Conservation (phyloP, 129 eudicot species). For the Lactuca saligna region DNA sequence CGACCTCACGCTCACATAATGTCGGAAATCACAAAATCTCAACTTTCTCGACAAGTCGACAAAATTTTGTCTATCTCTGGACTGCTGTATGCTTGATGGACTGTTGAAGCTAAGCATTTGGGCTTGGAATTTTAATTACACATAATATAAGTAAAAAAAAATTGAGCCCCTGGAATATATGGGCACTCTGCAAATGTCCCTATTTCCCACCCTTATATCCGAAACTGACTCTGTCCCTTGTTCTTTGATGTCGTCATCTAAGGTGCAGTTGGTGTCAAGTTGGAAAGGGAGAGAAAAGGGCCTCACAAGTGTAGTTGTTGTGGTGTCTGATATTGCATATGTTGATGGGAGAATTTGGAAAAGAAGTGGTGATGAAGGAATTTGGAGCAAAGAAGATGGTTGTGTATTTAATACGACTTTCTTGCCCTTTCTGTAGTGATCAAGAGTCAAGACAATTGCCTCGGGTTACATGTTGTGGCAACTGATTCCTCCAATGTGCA, state of each 20-base stretch:
- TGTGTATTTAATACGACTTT: conserved; percentile 70
- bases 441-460: conserved; percentile 40
- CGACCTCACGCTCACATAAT: too few species aligned
- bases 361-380: conserved; percentile 48
- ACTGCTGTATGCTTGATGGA: too few species aligned
- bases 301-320: conserved; percentile 35
- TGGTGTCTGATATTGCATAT: conserved; percentile 48
- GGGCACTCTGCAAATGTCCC: too few species aligned
- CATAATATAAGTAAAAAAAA: too few species aligned
- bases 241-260: conserved; percentile 48
- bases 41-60: too few species aligned
- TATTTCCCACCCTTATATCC: too few species aligned
- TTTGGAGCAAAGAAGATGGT: conserved; percentile 95
- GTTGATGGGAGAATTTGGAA: conserved; percentile 53
- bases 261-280: conserved; percentile 51
- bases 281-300: conserved; percentile 36
- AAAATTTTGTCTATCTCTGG: too few species aligned
- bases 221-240: conserved; percentile 34
- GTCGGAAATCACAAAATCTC: too few species aligned
- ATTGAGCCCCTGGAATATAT: too few species aligned
- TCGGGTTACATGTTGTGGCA: conserved; percentile 86
- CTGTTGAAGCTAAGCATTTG: too few species aligned
- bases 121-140: too few species aligned
- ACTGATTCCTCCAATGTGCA: conserved; percentile 68
- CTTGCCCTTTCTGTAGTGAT: conserved; percentile 71